Evolutionary conservation across 83 land plant genomes (phyloP).

Genomic region (Picea abies): DNA sequence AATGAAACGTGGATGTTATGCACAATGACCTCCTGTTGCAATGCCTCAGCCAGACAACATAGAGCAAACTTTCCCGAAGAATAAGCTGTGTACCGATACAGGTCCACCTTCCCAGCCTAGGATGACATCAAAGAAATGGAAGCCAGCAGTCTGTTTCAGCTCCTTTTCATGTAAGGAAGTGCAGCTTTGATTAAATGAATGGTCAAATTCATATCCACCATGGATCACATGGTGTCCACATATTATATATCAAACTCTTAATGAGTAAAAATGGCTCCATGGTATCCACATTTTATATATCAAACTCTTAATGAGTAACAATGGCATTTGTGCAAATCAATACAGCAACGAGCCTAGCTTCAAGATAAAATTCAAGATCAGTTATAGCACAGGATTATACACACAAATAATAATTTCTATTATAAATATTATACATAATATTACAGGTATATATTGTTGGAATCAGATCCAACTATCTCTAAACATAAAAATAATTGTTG

Average conservation of each 20-base stretch:
- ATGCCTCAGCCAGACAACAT: conserved; percentile 79
- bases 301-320: too few species aligned
- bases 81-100: conserved; percentile 91
- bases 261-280: conserved; percentile 77
- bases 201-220: conserved; percentile 81
- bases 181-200: conserved; percentile 25
- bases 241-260: conserved; percentile 53
- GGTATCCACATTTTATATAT: conserved; percentile 18
- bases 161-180: conserved; percentile 65
- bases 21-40: conserved; percentile 85
- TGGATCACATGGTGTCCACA: conserved; percentile 53
- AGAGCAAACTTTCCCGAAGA: conserved; percentile 90
- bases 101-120: conserved; percentile 93
- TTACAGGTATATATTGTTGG: too few species aligned
- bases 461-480: too few species aligned
- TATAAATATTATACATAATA: too few species aligned
- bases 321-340: conserved; percentile 25
- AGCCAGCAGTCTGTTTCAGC: conserved; percentile 29
- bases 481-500: too few species aligned
- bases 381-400: too few species aligned
- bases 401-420: too few species aligned
- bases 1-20: conserved; percentile 81
- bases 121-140: conserved; percentile 84
- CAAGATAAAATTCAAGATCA: not conserved
- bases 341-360: conserved; percentile 71